Evolutionary conservation across 129 eudicot genomes (phyloP).

Genomic region (Dittrichia graveolens): DNA sequence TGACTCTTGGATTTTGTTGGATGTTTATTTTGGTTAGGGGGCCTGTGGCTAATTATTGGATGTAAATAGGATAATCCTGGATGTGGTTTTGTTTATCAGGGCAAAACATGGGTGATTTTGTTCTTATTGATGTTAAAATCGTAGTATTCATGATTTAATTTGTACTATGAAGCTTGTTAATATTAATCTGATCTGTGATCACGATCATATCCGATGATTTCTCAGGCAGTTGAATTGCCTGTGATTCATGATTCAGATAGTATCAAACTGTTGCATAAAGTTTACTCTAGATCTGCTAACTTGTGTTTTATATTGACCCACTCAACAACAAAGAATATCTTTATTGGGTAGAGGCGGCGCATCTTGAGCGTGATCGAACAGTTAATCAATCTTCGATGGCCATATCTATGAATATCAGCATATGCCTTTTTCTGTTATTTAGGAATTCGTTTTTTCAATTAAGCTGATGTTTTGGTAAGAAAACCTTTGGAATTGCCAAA

Average conservation of each 20-base stretch:
- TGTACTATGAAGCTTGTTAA: neutral
- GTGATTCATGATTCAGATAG: neutral
- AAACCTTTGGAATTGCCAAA: neutral
- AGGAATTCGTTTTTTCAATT: neutral
- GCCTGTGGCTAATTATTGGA: neutral
- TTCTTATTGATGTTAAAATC: neutral
- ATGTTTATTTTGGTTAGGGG: neutral
- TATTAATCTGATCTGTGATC: neutral
- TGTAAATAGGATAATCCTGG: neutral
- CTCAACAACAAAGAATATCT: no score
- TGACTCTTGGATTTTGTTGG: no score
- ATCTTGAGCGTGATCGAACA: no score
- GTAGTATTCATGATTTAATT: neutral
- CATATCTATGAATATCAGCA: neutral
- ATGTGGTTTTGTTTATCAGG: neutral
- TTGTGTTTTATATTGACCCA: constrained; percentile 6
- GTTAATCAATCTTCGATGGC: no score
- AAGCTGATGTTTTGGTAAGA: neutral
- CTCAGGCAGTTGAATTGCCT: neutral
- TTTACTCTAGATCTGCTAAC: neutral
- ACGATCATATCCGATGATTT: neutral
- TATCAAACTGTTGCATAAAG: neutral
- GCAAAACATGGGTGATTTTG: neutral
- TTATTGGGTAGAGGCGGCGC: no score
- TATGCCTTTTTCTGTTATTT: no score